Evolutionary conservation across 2,329 filamentous ascomycete species (phyloP).

Genomic region (Aspergillus ustus): DNA sequence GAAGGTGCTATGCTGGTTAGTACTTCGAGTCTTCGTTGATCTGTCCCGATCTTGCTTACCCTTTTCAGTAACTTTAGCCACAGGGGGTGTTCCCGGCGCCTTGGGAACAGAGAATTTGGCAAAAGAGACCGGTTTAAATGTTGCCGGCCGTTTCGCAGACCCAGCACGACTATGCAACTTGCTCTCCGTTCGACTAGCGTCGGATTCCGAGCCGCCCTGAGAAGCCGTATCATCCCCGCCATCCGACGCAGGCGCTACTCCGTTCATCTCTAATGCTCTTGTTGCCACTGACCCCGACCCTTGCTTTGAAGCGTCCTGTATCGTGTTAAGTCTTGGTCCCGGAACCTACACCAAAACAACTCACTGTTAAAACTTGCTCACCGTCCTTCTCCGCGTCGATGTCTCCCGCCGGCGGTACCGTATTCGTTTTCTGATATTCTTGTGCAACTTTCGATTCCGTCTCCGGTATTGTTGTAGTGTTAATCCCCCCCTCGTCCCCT

Average conservation of each 20-base stretch:
- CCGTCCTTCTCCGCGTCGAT: constrained; percentile 31
- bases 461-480: constrained; percentile 39
- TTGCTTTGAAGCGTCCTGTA: constrained; percentile 37
- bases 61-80: constrained; percentile 60
- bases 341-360: constrained; percentile 23
- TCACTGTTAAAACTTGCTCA: constrained; percentile 36
- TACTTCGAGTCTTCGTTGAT: constrained; percentile 1
- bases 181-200: constrained; percentile 61
- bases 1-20: constrained; percentile 35
- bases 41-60: constrained; percentile 39
- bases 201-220: constrained; percentile 64
- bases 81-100: constrained; percentile 57
- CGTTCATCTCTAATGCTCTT: constrained; percentile 46
- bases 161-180: constrained; percentile 52
- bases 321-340: constrained; percentile 26
- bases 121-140: constrained; percentile 69
- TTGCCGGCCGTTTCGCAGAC: constrained; percentile 63
- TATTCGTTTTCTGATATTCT: constrained; percentile 28
- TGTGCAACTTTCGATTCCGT: constrained; percentile 29
- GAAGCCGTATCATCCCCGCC: constrained; percentile 46
- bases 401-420: constrained; percentile 25
- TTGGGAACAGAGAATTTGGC: constrained; percentile 70
- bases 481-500: constrained; percentile 51
- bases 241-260: constrained; percentile 41
- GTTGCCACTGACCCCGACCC: constrained; percentile 38